Conservation (phyloP, 352 stramenopile genomes). For the Porosira glacialis region DNA sequence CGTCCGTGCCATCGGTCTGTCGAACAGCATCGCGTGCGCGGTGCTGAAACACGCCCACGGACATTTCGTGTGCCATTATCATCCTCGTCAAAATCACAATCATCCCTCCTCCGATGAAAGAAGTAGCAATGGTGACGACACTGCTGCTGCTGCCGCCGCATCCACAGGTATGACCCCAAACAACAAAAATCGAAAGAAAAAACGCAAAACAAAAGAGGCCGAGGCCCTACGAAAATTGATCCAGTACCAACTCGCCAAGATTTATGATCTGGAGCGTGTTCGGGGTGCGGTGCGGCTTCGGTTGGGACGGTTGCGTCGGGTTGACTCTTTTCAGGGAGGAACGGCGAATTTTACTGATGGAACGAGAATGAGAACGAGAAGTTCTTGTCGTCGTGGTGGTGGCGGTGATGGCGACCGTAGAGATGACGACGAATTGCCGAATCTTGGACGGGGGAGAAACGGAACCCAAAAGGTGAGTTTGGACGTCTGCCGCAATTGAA, state of each 20-base stretch:
- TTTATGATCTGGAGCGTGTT: conserved; percentile 28
- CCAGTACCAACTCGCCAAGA: conserved; percentile 42
- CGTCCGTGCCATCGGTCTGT: conserved; percentile 22
- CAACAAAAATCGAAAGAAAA: conserved; percentile 4
- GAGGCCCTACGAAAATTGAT: conserved; percentile 28
- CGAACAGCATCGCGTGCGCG: conserved; percentile 31
- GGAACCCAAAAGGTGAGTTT: no score
- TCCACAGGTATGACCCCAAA: background rate
- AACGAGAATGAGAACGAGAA: no score
- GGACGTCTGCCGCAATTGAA: no score
- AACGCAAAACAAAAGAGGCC: conserved; percentile 26
- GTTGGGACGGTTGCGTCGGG: conserved; percentile 14
- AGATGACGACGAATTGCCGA: no score
- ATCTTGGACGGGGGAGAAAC: no score
- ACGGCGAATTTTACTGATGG: conserved; percentile 22
- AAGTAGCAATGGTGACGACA: background rate
- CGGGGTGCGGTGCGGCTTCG: conserved; percentile 15
- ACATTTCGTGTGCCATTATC: conserved; percentile 35
- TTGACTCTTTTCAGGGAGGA: no score
- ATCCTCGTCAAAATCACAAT: conserved; percentile 10
- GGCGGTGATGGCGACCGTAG: no score
- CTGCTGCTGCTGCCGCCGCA: no score
- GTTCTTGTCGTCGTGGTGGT: no score
- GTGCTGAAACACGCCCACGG: conserved; percentile 37
- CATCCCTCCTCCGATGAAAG: background rate